Base-by-base conservation (phyloP, 2,329 filamentous ascomycete genomes). In the Orbilia quercus region DNA sequence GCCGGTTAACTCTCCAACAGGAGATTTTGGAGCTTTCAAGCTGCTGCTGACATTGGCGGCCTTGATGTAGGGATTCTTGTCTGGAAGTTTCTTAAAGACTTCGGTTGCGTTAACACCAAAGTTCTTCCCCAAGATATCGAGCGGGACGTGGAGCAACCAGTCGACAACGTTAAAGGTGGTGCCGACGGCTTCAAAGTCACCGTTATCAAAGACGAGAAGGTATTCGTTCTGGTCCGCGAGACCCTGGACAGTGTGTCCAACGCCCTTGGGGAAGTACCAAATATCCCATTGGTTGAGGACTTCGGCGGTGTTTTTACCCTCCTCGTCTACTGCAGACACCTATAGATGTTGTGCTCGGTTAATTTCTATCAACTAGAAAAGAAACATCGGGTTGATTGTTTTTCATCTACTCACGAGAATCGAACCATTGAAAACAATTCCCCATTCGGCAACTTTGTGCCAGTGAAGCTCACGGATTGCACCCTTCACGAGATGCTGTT, bases 121-220 rank as follows among this genome's bases (percentile, higher is more conserved):
- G 81, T 90, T 90, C 81, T 89, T 90, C 36, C 88, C 88, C 0
- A 90, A 81, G 47, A 91, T 82, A 0, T 82, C 81, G 62, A 0
- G 66, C 0, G 89, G 88, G 0, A 88, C 90, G 77, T 90, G 88
- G 0, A 84, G 81, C 36, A 91, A 83, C 88, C 88, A 90, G 80
- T 91, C 88, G 75, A 88, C 88, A 22, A 90, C 83, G 81, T 87
- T 89, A 82, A 90, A 91, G 0, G 89, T 90, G 0, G 87, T 89
- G 84, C 86, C 87, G 28, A 84, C 81, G 57, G 84, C 84, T 77
- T 90, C 87, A 77, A 90, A 90, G 76, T 90, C 83, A 1, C 86
- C 85, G 25, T 89, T 86, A 75, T 90, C 87, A 77, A 90, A 90
- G 28, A 86, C 85, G 0, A 90, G 82, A 9, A 90, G 82, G 75